Evolutionary conservation across 2,329 filamentous ascomycete genomes (phyloP).

Genomic region (Ceratocystis destructans): DNA sequence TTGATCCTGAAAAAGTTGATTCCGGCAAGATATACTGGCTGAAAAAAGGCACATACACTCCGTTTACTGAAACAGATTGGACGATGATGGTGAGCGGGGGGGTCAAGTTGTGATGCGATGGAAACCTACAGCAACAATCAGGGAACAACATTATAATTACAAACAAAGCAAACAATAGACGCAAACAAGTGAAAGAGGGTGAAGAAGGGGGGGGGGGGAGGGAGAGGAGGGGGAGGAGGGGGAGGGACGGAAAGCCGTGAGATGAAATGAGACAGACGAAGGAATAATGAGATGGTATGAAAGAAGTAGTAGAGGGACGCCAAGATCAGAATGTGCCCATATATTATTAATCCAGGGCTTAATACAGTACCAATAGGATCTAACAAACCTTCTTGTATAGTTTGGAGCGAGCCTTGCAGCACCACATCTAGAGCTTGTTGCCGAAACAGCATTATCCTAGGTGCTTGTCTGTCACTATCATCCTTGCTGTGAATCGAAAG

Average conservation of each 20-base stretch:
- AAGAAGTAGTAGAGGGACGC: background rate
- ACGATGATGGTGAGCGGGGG: constrained; percentile 48
- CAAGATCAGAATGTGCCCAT: background rate
- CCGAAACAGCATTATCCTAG: background rate
- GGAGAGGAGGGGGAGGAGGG: background rate
- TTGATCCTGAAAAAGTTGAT: constrained; percentile 40
- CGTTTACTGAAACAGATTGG: constrained; percentile 58
- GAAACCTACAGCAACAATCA: background rate
- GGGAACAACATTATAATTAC: background rate
- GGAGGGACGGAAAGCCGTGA: background rate
- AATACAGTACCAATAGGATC: background rate
- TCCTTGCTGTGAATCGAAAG: background rate
- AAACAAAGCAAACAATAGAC: background rate
- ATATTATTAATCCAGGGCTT: background rate
- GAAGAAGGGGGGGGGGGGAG: background rate
- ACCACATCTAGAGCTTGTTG: background rate
- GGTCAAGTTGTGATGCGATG: constrained; percentile 48
- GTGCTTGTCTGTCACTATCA: background rate
- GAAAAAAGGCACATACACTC: constrained; percentile 49
- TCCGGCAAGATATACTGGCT: constrained; percentile 50
- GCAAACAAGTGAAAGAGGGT: too few relatives aligned
- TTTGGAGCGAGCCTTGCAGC: too few relatives aligned
- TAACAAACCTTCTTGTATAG: background rate
- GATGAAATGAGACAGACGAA: background rate
- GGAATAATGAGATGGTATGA: background rate